These are phyloP conservation scores for Exophiala viscosa DNA, from an alignment of 2,329 filamentous ascomycete genomes.

Conservation along the genomic window DNA sequence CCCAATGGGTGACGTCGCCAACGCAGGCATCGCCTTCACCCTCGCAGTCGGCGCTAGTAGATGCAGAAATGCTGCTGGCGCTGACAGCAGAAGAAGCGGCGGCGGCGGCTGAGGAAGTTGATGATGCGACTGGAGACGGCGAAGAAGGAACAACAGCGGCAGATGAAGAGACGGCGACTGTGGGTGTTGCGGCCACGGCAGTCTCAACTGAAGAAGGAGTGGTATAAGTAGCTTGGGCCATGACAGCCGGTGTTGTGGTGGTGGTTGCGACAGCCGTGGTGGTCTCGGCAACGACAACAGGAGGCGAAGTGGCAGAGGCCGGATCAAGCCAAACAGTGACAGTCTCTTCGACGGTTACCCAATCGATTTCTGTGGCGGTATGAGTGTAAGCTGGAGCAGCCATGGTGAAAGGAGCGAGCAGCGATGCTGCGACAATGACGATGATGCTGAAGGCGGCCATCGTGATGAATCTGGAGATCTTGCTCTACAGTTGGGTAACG, in stretches of 20 bases:
- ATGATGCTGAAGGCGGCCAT: constrained; percentile 28
- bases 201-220: constrained; percentile 14
- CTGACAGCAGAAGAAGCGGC: neutral
- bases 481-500: constrained; percentile 18
- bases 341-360: constrained; percentile 25
- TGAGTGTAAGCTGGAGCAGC: constrained; percentile 23
- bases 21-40: constrained; percentile 38
- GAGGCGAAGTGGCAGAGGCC: constrained; percentile 7
- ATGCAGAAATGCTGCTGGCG: constrained; percentile 7
- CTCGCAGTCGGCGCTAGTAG: constrained; percentile 29
- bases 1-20: constrained; percentile 74
- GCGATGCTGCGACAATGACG: constrained; percentile 24
- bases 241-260: neutral
- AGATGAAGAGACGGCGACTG: neutral
- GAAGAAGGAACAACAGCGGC: constrained; percentile 12
- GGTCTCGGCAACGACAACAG: constrained; percentile 1
- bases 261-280: constrained; percentile 4
- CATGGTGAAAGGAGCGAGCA: constrained; percentile 21
- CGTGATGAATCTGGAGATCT: constrained; percentile 21
- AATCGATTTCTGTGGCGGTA: constrained; percentile 24
- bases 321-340: constrained; percentile 27
- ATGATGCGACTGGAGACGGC: constrained; percentile 18
- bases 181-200: constrained; percentile 11
- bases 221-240: constrained; percentile 7
- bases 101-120: constrained; percentile 5